phyloP scores from a whole-genome alignment of 2,329 filamentous ascomycete species.

The Xylaria sp. region DNA sequence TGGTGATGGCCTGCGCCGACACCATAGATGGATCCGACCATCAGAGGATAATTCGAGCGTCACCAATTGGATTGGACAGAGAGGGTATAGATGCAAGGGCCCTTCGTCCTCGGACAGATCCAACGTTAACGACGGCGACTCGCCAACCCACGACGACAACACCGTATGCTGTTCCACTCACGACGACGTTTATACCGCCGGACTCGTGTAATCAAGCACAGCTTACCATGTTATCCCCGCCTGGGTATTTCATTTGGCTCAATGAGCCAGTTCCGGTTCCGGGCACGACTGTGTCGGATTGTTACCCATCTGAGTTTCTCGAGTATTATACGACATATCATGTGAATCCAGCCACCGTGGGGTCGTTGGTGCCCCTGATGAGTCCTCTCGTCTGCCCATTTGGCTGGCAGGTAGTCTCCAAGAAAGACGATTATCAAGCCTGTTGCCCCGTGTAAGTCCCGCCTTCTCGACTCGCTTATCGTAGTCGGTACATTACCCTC shows the following conservation, averaged over 20 bases:
- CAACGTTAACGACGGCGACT: constrained; percentile 17
- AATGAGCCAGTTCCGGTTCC: constrained; percentile 44
- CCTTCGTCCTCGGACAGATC: constrained; percentile 11
- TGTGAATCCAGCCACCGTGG: constrained; percentile 28
- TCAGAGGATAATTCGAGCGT: background rate
- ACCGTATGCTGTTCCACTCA: constrained; percentile 38
- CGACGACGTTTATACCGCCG: constrained; percentile 41
- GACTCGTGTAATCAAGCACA: constrained; percentile 38
- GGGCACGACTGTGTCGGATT: constrained; percentile 30
- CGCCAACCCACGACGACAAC: constrained; percentile 28
- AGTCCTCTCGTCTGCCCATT: constrained; percentile 42
- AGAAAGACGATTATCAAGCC: constrained; percentile 36
- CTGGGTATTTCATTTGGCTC: constrained; percentile 41
- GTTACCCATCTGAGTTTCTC: constrained; percentile 43
- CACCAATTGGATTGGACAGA: constrained; percentile 2
- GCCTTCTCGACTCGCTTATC: background rate
- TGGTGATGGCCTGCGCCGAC: constrained; percentile 9
- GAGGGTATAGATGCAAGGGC: background rate
- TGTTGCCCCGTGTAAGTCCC: constrained; percentile 42
- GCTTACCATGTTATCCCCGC: constrained; percentile 38
- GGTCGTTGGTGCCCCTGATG: constrained; percentile 41
- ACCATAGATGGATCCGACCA: constrained; percentile 16
- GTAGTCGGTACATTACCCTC: background rate
- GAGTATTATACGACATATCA: constrained; percentile 38
- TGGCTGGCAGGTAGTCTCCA: constrained; percentile 33